Evolutionary conservation across 2,329 filamentous ascomycete genomes (phyloP).

Genomic region (Incumbomyces lentus): DNA sequence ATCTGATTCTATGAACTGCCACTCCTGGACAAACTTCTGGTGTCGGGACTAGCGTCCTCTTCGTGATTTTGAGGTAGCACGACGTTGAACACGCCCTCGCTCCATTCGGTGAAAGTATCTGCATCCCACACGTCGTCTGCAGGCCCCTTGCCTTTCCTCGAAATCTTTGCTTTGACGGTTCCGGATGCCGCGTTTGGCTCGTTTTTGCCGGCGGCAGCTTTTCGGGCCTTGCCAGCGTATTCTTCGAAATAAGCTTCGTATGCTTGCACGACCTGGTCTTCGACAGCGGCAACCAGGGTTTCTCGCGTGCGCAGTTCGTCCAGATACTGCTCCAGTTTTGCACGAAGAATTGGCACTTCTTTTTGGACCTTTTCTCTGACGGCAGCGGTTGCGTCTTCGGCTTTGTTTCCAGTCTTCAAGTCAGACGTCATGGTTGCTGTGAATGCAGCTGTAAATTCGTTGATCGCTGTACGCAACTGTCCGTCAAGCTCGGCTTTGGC

Average conservation of each 20-base stretch:
- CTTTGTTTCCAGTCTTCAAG: conserved; percentile 28
- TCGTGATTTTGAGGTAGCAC: conserved; percentile 23
- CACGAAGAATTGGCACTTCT: conserved; percentile 46
- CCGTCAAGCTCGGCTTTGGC: conserved; percentile 59
- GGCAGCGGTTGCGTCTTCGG: conserved; percentile 34
- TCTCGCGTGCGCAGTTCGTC: conserved; percentile 54
- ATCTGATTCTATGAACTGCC: conserved; percentile 11
- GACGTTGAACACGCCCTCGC: conserved; percentile 45
- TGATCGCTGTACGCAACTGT: conserved; percentile 51
- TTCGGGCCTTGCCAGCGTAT: conserved; percentile 30
- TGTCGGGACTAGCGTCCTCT: conserved; percentile 25
- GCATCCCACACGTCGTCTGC: conserved; percentile 56
- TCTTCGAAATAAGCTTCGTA: conserved; percentile 57
- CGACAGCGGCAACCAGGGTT: conserved; percentile 55
- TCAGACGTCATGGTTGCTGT: conserved; percentile 46
- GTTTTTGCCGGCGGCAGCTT: conserved; percentile 18
- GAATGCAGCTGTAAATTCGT: conserved; percentile 53
- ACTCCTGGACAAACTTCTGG: conserved; percentile 11
- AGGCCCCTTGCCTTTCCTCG: conserved; percentile 47
- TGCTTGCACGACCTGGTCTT: conserved; percentile 51
- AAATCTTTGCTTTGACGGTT: conserved; percentile 27
- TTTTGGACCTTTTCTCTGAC: conserved; percentile 47
- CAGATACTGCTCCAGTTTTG: conserved; percentile 52
- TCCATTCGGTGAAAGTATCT: conserved; percentile 55
- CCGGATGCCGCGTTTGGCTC: conserved; percentile 14